Percentiles rank a stretch among this genome's conserved stretches.
phyloP scores from a whole-genome alignment of 305 asterid genomes.

The Solanum hybrid region DNA sequence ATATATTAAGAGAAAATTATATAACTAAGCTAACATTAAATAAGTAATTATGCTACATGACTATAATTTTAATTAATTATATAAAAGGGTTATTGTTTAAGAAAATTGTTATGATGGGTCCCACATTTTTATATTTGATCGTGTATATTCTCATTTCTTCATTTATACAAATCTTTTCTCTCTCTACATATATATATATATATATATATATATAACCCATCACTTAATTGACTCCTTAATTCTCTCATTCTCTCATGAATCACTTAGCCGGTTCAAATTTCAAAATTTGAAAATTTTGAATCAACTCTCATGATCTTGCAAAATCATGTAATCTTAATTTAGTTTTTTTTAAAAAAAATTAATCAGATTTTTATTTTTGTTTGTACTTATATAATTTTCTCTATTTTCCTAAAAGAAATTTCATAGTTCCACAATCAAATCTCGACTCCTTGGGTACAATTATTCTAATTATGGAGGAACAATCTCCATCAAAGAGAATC shows the following conservation, averaged over 20 bases:
- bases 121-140: neutral
- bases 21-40: neutral
- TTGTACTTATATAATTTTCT: neutral
- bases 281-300: neutral
- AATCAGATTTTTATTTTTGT: too few relatives aligned
- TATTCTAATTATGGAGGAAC: neutral
- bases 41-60: neutral
- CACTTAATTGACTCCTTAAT: neutral
- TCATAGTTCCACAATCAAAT: neutral
- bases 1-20: neutral
- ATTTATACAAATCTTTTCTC: too few relatives aligned
- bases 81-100: neutral
- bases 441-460: neutral
- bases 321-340: too few relatives aligned
- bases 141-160: neutral
- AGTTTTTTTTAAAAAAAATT: neutral
- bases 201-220: too few relatives aligned
- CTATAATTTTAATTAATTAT: too few relatives aligned
- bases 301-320: neutral
- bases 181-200: too few relatives aligned
- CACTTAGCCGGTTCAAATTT: neutral
- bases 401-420: neutral
- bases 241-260: neutral
- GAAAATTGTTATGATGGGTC: neutral
- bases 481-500: neutral